phyloP scores from a whole-genome alignment of 768 basidiomycete genomes.

The Lactarius akahatsu region DNA sequence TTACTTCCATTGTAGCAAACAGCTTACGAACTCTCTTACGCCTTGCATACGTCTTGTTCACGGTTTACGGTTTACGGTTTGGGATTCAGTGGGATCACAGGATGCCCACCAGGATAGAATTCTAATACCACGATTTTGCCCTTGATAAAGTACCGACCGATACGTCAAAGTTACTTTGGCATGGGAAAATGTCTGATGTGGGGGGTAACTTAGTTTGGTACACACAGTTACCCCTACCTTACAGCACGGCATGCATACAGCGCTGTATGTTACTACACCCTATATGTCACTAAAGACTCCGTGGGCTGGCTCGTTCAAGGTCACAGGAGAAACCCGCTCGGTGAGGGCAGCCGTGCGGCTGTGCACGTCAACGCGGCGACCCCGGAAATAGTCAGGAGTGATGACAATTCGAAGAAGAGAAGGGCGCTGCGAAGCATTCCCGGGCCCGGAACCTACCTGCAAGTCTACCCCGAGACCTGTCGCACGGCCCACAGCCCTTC shows the following conservation, averaged over 20 bases:
- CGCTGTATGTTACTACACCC: conserved; percentile 1
- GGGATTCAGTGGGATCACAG: conserved; percentile 22
- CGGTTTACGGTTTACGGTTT: conserved; percentile 13
- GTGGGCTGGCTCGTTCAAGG: conserved; percentile 11
- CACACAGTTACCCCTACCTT: neutral
- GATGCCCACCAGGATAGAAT: conserved; percentile 22
- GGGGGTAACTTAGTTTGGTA: neutral
- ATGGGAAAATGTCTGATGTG: conserved; percentile 1
- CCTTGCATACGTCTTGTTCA: conserved; percentile 26
- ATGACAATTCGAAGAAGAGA: conserved; percentile 8
- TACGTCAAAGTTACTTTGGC: conserved; percentile 1
- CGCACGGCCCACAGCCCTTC: conserved; percentile 7
- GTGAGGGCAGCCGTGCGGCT: conserved; percentile 18
- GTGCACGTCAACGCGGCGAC: conserved; percentile 13
- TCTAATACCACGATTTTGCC: conserved; percentile 25
- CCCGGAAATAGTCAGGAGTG: conserved; percentile 8
- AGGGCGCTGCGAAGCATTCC: neutral
- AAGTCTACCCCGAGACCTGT: conserved; percentile 10
- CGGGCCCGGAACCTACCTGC: neutral
- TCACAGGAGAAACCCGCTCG: neutral
- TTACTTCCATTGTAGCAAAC: conserved; percentile 28
- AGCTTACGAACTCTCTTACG: conserved; percentile 27
- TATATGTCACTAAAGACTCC: conserved; percentile 15
- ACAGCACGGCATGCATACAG: neutral
- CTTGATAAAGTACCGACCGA: neutral